Conservation (phyloP, 2,329 filamentous ascomycete species). For the Fusarium aywerte region DNA sequence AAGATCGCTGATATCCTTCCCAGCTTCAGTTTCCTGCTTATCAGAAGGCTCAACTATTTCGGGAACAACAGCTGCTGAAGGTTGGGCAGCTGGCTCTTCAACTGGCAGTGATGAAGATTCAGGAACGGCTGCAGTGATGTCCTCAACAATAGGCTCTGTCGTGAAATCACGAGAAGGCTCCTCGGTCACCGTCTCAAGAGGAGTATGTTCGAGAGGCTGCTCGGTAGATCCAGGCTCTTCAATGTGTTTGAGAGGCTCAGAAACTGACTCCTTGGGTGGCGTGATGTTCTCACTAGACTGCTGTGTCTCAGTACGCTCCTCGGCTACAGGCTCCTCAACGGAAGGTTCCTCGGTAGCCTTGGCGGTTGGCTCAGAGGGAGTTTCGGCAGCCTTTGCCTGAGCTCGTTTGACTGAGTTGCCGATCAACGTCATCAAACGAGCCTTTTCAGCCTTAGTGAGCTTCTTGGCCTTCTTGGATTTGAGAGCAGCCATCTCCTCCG, state of each 20-base stretch:
- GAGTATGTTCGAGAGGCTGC: background rate
- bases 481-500: background rate
- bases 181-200: background rate
- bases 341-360: background rate
- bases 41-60: conserved; percentile 16
- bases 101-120: background rate
- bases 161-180: background rate
- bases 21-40: background rate
- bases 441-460: conserved; percentile 1
- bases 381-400: background rate
- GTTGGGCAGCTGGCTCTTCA: background rate
- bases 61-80: background rate
- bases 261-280: conserved; percentile 6
- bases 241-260: background rate
- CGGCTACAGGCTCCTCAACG: background rate
- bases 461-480: conserved; percentile 3
- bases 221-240: background rate
- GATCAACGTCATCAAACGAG: conserved; percentile 1
- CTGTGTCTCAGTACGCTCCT: background rate
- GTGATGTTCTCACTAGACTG: background rate
- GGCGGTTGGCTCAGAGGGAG: background rate
- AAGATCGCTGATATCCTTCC: background rate
- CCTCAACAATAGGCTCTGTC: conserved; percentile 1
- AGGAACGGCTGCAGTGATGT: background rate
- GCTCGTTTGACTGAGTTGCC: background rate